Evolutionary conservation across 345 rosid species (phyloP).

Genomic region (Gossypium raimondii): DNA sequence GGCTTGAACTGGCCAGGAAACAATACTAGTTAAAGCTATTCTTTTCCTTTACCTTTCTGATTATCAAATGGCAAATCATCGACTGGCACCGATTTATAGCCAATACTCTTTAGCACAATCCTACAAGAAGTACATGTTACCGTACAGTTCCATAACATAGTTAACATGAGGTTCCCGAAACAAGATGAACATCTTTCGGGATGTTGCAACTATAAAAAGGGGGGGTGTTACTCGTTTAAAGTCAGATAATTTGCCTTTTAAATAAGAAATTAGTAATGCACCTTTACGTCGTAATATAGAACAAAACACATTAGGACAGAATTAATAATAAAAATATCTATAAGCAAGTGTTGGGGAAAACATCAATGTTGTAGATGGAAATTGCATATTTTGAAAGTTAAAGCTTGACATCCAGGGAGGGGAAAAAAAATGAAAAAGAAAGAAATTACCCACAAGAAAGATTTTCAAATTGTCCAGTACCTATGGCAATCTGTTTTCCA

Average conservation of each 20-base stretch:
- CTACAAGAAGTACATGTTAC: conserved; percentile 36
- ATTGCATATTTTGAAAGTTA: background rate
- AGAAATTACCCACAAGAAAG: conserved; percentile 57
- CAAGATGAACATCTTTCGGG: background rate
- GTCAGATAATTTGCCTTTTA: background rate
- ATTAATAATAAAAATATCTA: background rate
- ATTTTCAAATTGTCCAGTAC: conserved; percentile 53
- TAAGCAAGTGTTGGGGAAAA: background rate
- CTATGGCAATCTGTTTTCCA: conserved; percentile 76
- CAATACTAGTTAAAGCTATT: background rate
- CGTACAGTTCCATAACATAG: background rate
- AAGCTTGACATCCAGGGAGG: background rate
- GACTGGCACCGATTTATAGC: conserved; percentile 78
- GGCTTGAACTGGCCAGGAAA: background rate
- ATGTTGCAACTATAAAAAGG: background rate
- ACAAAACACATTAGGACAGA: background rate
- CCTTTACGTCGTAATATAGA: background rate
- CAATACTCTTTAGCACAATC: conserved; percentile 86
- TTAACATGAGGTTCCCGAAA: background rate
- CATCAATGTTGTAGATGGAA: background rate
- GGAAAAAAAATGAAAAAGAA: background rate
- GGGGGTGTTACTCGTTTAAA: background rate
- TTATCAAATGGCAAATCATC: conserved; percentile 77
- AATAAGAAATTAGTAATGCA: background rate
- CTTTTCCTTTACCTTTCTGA: conserved; percentile 50